Percentiles rank a stretch among this genome's conserved stretches.
These are phyloP conservation scores for Passiflora organensis DNA, from an alignment of 345 rosid genomes.

Conservation along the genomic window DNA sequence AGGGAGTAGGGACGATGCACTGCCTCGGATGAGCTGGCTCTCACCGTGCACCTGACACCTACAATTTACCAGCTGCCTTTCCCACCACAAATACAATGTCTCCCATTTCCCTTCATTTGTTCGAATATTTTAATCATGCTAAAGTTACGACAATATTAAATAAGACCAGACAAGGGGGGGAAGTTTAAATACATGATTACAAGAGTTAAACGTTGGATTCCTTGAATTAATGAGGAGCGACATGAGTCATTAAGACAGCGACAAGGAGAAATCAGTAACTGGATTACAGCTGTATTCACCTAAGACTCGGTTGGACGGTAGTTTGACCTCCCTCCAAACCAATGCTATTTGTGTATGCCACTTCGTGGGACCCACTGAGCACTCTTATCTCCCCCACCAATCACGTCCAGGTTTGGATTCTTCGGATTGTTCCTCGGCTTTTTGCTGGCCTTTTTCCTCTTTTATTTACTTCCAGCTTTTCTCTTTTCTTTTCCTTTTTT, in stretches of 20 bases:
- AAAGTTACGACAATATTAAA: no score
- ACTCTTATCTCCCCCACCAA: conserved; percentile 5
- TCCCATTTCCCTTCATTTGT: no score
- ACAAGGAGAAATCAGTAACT: conserved; percentile 1
- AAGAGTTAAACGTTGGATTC: no score
- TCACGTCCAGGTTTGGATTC: not conserved
- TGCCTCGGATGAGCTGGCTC: conserved; percentile 31
- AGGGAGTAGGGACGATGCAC: not conserved
- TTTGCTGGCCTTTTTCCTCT: not conserved
- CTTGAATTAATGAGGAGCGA: no score
- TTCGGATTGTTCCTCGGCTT: not conserved
- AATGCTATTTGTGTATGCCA: not conserved
- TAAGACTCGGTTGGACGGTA: conserved; percentile 4
- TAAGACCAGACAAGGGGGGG: no score
- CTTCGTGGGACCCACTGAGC: conserved; percentile 6
- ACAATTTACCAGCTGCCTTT: no score
- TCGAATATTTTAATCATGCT: no score
- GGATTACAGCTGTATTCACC: conserved; percentile 31
- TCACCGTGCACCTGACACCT: no score
- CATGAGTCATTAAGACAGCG: no score
- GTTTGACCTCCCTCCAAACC: conserved; percentile 12
- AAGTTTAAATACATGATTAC: no score
- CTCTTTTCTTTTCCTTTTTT: not conserved
- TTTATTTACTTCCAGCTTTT: not conserved
- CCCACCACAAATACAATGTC: no score